Conservation (phyloP, 2,329 filamentous ascomycete species). For the Scedosporium dehoogii region DNA sequence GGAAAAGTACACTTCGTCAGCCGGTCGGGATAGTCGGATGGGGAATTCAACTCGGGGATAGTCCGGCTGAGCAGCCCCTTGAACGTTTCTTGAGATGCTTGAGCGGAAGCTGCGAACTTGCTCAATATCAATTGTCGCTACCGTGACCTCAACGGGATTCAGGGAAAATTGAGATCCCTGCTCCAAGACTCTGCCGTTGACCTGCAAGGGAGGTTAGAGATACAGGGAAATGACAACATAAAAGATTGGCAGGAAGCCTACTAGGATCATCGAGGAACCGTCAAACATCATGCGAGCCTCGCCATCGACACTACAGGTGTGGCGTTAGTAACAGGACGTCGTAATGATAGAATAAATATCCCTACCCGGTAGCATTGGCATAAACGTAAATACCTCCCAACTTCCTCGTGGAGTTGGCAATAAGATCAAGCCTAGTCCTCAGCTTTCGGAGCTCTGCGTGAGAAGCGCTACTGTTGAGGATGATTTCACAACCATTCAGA, state of each 20-base stretch:
- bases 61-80: constrained; percentile 36
- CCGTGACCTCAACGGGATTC: constrained; percentile 54
- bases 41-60: constrained; percentile 20
- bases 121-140: constrained; percentile 59
- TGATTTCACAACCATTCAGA: constrained; percentile 45
- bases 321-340: background rate
- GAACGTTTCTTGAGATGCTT: constrained; percentile 45
- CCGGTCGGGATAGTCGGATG: constrained; percentile 15
- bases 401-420: constrained; percentile 55
- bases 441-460: constrained; percentile 54
- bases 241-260: background rate
- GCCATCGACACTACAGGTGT: constrained; percentile 12
- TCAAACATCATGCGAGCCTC: constrained; percentile 29
- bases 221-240: no score
- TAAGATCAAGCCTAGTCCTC: constrained; percentile 51
- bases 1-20: constrained; percentile 19
- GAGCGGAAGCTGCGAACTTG: constrained; percentile 55
- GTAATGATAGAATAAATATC: background rate
- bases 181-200: constrained; percentile 53
- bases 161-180: constrained; percentile 55
- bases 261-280: constrained; percentile 14
- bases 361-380: constrained; percentile 21
- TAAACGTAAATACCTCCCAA: constrained; percentile 47
- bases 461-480: constrained; percentile 20
- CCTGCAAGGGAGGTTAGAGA: constrained; percentile 9